phyloP scores from a whole-genome alignment of 2,329 filamentous ascomycete genomes.

The Ceratocystis cubensis region DNA sequence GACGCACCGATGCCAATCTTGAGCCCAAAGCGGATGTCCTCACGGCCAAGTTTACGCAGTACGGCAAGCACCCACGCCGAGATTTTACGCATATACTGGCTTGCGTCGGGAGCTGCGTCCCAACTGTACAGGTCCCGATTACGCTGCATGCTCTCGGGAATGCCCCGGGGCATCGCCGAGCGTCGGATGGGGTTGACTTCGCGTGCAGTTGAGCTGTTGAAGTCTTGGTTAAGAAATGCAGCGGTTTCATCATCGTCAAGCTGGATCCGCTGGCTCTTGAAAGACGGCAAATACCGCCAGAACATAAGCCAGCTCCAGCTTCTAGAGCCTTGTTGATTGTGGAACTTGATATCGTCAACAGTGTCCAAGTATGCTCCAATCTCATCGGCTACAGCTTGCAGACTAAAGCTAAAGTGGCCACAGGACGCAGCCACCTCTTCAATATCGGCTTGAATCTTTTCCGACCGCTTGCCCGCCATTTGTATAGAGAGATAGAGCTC shows the following conservation, averaged over 20 bases:
- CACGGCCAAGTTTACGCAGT: constrained; percentile 38
- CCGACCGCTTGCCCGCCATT: constrained; percentile 52
- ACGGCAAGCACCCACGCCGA: constrained; percentile 37
- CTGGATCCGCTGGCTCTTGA: constrained; percentile 21
- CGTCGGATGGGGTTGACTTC: constrained; percentile 20
- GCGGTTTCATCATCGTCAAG: constrained; percentile 19
- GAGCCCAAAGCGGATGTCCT: constrained; percentile 62
- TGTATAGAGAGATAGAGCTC: constrained; percentile 72
- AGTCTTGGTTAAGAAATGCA: constrained; percentile 16
- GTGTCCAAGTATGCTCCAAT: constrained; percentile 72
- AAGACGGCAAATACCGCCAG: constrained; percentile 41
- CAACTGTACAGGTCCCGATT: constrained; percentile 44
- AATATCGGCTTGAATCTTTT: constrained; percentile 77
- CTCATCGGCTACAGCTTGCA: constrained; percentile 84
- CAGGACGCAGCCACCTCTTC: constrained; percentile 97
- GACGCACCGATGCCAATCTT: constrained; percentile 88
- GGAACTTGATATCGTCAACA: constrained; percentile 55
- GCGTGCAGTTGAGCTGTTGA: neutral
- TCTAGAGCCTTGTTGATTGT: constrained; percentile 37
- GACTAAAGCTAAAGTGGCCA: constrained; percentile 86
- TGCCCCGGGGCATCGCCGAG: constrained; percentile 40
- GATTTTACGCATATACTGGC: constrained; percentile 32
- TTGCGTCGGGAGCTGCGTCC: constrained; percentile 41
- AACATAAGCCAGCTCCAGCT: constrained; percentile 81
- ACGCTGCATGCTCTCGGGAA: constrained; percentile 41